Base-by-base conservation (phyloP, 495 filamentous ascomycete species). In the Amorphotheca resinae region DNA sequence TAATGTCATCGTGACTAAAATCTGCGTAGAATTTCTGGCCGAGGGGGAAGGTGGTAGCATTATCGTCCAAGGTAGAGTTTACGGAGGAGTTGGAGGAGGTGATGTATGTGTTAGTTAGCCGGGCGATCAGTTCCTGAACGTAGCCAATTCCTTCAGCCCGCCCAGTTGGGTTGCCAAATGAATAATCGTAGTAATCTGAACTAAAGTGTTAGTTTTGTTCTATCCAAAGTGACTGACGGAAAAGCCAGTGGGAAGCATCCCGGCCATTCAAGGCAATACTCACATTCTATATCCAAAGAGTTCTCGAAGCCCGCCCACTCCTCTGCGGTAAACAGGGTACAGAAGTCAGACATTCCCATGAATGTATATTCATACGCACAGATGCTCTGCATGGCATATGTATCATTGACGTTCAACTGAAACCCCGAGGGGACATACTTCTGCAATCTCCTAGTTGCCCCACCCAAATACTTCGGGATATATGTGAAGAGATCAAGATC, bases 1-100 rank as follows among this genome's bases (percentile, higher is more conserved):
- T 65, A 33, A 68, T 65, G 31, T 68, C 62, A 48, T 71, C 67
- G 48, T 69, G 67, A 12, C 59, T 59, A 46, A 68, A 64, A 43
- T 71, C 67, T 4, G 63, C 64, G 39, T 71, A 71, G 55, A 71
- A 64, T 3, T 58, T 54, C 37, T 63, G 59, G 42, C 57, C 58
- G 0, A 67, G 56, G 4, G 67, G 66, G 48, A 69, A 71, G 21
- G 55, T 49, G 2, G 37, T 16, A 3, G 59, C 56, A 11, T 56
- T 48, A 36, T 64, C 63, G 49, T 66, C 55, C 37, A 66, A 58
- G 33, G 60, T 52, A 8, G 59, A 66, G 53, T 66, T 66, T 25
- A 66, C 57, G n/a, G 53, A 58, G 26, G 55, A 58, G 39, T 60
- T 56, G 31, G 54, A 59, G 8, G 31, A 35, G 6, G 52, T 53